Base-by-base conservation (phyloP, 176 grass and related monocot species). In the Musa beccarii region DNA sequence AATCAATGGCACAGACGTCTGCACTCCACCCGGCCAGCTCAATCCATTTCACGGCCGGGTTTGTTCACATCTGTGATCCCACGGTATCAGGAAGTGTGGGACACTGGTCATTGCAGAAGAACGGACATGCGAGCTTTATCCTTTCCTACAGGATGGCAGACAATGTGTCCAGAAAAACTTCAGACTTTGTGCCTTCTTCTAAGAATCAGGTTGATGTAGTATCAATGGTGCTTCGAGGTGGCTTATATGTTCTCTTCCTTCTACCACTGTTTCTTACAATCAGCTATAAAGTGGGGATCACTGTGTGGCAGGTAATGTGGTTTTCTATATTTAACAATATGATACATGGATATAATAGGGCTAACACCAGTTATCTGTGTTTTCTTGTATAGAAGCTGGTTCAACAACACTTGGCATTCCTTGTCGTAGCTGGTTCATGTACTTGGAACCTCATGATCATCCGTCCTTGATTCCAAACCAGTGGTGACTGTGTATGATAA, bases 201-300 rank as follows among this genome's bases (percentile, higher is more conserved):
- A 83, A 85, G 54, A 71, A 57, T 16, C 55, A 16, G 55, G 55
- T 88, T 15, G 80, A 76, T 54, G 70, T 79, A 0, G 73, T 96
- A 73, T 86, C 88, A 0, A 24, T 79, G 2, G 81, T 96, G 51
- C 70, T 96, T 59, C 89, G 85, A 29, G 81, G 89, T 49, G 85
- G 89, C 71, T 96, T 92, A 80, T 92, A 77, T 77, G 85, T 96
- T 13, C 88, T 92, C 84, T 90, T 92, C 53, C 66, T 90, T 56
- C 85, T 87, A 1, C 83, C 93, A 68, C 71, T 87, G 72, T 87
- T 92, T 87, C 87, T 92, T 49, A 69, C 83, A 14, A 71, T 87
- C 69, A 90, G 93, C 86, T 96, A 81, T 10, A 87, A 77, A 83
- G 84, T 96, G 72, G 85, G 87, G 53, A 53, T 90, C 23, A 92